Base-by-base conservation (phyloP, 208 protist genomes). In the Leishmania aethiopica region DNA sequence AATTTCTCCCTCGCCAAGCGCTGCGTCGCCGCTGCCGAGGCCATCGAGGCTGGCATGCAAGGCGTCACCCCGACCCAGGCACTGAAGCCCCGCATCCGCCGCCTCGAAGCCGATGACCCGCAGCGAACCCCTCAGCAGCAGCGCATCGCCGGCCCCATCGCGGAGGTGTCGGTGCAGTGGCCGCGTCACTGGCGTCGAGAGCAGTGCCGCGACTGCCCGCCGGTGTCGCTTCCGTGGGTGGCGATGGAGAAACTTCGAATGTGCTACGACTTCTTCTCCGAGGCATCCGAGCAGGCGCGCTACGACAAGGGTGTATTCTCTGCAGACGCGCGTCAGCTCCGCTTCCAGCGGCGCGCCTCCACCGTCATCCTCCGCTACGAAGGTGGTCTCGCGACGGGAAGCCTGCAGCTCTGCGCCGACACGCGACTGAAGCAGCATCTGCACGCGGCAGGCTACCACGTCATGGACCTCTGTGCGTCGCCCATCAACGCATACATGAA, bases 401-500 rank as follows among this genome's bases (percentile, higher is more conserved):
- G 92, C 32, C 86, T 97, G 77, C 94, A 97, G 90, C 87, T 97
- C 32, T 97, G 92, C 84, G 94, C 94, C 0, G 94, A 97, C 86
- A 95, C 89, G 32, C 75, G 84, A 45, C 83, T 97, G 73, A 97
- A 97, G 86, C 93, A 92, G 77, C 87, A 95, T 80, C 84, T 97
- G 57, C 91, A 97, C 89, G 89, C 89, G 7, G 42, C 77, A 1
- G 94, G 94, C 59, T 97, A 96, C 79, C 90, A 91, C 57, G 92
- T 97, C 53, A 92, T 97, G 75, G 94, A 97, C 83, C 82, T 96
- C 53, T 97, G 94, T 57, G 93, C 94, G 25, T 97, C 94, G 10
- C 94, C 94, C 47, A 97, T 97, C 77, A 97, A 97, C 81, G 94
- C 94, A 15, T 97, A 97, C 84, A 96, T 96, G 92, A 92, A 88